Evolutionary conservation across 305 asterid genomes (phyloP).

Genomic region (Fraxinus xanthoxyloides): DNA sequence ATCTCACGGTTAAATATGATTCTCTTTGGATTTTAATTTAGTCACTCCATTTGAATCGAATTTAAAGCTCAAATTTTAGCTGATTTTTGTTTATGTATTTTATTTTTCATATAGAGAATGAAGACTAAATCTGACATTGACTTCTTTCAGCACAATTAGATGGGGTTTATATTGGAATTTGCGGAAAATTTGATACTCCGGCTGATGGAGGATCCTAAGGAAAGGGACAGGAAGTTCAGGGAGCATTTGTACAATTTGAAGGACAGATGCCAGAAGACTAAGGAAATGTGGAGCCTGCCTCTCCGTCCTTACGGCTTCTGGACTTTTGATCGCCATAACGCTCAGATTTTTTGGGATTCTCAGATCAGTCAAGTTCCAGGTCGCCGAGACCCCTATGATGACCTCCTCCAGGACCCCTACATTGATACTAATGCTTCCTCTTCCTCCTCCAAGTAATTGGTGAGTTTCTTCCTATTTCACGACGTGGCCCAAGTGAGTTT

Average conservation of each 20-base stretch:
- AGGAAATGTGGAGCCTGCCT: conserved; percentile 80
- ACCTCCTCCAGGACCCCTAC: conserved; percentile 57
- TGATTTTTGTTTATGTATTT: neutral
- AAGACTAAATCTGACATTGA: neutral
- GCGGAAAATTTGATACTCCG: conserved; percentile 79
- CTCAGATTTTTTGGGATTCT: conserved; percentile 68
- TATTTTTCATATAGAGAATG: neutral
- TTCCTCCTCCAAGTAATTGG: conserved; percentile 17
- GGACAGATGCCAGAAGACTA: conserved; percentile 46
- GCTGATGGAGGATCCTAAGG: conserved; percentile 82
- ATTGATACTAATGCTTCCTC: conserved; percentile 3
- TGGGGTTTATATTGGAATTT: conserved; percentile 92
- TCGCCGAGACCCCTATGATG: conserved; percentile 91
- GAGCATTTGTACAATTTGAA: conserved; percentile 49
- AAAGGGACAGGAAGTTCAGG: conserved; percentile 73
- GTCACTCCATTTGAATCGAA: neutral
- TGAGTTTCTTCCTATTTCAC: neutral
- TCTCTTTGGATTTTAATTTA: neutral
- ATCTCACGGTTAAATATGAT: neutral
- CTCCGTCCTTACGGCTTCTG: conserved; percentile 86
- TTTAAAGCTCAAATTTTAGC: neutral
- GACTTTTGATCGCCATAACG: conserved; percentile 87
- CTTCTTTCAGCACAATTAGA: conserved; percentile 16
- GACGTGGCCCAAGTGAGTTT: neutral
- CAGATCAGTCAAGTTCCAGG: conserved; percentile 81